phyloP scores from a whole-genome alignment of 2,329 filamentous ascomycete species.

The Curvularia sp. region DNA sequence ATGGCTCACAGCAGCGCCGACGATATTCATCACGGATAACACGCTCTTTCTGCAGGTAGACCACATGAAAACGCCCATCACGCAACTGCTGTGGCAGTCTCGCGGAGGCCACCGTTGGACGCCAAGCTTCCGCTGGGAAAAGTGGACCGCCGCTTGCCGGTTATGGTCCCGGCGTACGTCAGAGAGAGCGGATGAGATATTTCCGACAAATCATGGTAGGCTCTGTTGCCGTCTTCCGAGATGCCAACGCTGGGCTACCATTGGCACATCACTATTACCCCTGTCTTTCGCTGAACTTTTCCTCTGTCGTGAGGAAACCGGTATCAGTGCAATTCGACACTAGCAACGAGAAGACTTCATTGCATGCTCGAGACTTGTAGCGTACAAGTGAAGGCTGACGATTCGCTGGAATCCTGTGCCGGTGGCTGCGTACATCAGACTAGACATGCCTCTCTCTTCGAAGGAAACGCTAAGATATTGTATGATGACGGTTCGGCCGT shows the following conservation, averaged over 20 bases:
- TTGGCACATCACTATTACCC: constrained; percentile 12
- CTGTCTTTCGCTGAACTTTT: neutral
- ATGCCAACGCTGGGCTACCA: constrained; percentile 34
- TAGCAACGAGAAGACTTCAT: neutral
- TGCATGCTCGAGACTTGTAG: constrained; percentile 17
- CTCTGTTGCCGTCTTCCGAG: constrained; percentile 35
- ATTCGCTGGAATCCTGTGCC: neutral
- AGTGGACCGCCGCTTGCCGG: constrained; percentile 23
- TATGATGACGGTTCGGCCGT: neutral
- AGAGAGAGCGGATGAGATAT: constrained; percentile 11
- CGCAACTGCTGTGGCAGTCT: constrained; percentile 2
- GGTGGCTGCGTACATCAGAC: neutral
- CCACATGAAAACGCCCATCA: neutral
- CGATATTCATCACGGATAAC: constrained; percentile 5
- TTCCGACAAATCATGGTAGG: constrained; percentile 29
- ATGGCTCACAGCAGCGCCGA: constrained; percentile 1
- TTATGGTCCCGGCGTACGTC: constrained; percentile 40
- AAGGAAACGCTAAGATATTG: neutral
- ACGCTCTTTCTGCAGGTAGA: constrained; percentile 16
- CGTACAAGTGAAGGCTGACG: constrained; percentile 1
- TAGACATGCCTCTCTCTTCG: too few relatives aligned
- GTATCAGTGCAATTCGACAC: neutral
- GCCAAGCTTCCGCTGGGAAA: constrained; percentile 38
- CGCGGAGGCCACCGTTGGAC: constrained; percentile 11
- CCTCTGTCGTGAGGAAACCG: neutral